phyloP scores from a whole-genome alignment of 116 monocot species.

The Trichopus zeylanicus region DNA sequence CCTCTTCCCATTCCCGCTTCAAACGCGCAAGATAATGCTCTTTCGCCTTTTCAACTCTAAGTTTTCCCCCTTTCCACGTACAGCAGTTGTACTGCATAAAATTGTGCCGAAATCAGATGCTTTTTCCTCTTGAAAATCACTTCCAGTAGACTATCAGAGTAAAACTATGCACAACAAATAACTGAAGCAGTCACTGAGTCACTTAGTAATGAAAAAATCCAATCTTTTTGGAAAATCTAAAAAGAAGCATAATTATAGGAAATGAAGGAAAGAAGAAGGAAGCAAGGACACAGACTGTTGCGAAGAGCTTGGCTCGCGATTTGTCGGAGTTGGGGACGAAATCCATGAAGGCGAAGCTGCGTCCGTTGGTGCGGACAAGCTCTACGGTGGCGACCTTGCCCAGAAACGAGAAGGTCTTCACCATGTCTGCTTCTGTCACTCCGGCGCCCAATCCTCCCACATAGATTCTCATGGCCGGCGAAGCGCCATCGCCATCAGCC shows the following conservation, averaged over 20 bases:
- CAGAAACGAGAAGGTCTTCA: slow-evolving; percentile 54
- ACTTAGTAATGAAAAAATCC: too few species aligned
- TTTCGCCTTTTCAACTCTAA: slow-evolving; percentile 79
- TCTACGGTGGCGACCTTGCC: slow-evolving; percentile 49
- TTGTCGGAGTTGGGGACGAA: slow-evolving; percentile 64
- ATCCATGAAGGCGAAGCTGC: slow-evolving; percentile 81
- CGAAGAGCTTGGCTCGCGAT: slow-evolving; percentile 68
- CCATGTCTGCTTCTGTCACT: slow-evolving; percentile 52
- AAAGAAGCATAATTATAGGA: background rate
- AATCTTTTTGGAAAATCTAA: background rate
- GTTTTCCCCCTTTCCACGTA: slow-evolving; percentile 81
- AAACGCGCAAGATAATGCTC: slow-evolving; percentile 81
- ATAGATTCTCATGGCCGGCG: slow-evolving; percentile 30
- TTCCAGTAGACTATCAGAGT: background rate
- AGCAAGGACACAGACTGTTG: slow-evolving; percentile 36
- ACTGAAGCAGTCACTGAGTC: background rate
- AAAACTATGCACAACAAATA: background rate
- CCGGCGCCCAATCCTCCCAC: slow-evolving; percentile 45
- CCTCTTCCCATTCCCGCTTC: slow-evolving; percentile 78
- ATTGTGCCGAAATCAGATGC: background rate
- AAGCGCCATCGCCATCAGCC: background rate
- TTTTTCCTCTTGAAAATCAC: background rate
- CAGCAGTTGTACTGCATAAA: slow-evolving; percentile 88
- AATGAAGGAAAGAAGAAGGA: background rate
- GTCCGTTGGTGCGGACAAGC: slow-evolving; percentile 54